Base-by-base conservation (phyloP, 2,329 filamentous ascomycete genomes). In the Fusarium sp. region DNA sequence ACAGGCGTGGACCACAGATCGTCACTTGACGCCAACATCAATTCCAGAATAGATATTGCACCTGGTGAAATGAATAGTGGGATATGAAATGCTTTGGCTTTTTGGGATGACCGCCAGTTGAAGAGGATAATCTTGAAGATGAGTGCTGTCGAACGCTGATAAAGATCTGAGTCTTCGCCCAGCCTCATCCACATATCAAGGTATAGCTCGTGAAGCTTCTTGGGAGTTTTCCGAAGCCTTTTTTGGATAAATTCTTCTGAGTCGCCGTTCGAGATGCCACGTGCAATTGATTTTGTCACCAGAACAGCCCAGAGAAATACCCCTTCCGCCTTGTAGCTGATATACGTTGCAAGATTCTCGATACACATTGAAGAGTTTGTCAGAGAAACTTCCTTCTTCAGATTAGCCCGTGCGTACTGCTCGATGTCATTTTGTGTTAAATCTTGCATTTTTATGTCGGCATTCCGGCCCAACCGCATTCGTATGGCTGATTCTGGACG, bases 401-500 rank as follows among this genome's bases (percentile, higher is more conserved):
- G 47, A 1, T 0, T 18, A 13, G 47, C 28, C 14, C 10, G 0
- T 10, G 2, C 0, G 2, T 32, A 50, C 1, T 1, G 3, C 5
- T 18, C 0, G 4, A 51, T 51, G 14, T 51, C 47, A 1, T 0
- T 0, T 7, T 0, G 11, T 7, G 47, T 51, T 0, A 51, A 8
- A 1, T 53, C 12, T 15, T 53, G n/a, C 32, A 53, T 53, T 15
- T 22, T 20, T 1, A 53, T 0, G n/a, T 36, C 6, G 0, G 30
- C 17, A 0, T 20, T 0, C 0, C 2, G n/a, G 6, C 1, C 0
- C 3, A 36, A 0, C 1, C n/a, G 32, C 1, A 0, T 8, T 11
- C 13, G 32, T 4, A 53, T 28, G 28, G 28, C 7, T 28, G 7
- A 2, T 3, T 28, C 28, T 8, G 28, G 28, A 28, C 28, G 28